phyloP scores from a whole-genome alignment of 1,284 basidiomycete genomes.

The Puccinia horiana region DNA sequence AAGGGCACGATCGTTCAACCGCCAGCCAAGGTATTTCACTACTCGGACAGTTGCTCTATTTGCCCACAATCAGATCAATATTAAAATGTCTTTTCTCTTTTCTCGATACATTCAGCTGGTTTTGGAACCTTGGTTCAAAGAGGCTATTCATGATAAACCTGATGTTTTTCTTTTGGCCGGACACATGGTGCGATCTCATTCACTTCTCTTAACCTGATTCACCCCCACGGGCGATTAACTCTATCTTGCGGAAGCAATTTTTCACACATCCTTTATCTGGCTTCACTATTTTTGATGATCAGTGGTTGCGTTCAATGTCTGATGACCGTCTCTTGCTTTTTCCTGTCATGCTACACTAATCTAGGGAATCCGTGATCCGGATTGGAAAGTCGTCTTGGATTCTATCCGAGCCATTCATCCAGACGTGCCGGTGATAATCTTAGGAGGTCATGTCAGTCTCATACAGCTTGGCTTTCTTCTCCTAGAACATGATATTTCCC shows the following conservation, averaged over 20 bases:
- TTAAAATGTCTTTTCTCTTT: background rate
- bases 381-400: slow-evolving; percentile 72
- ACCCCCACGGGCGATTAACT: background rate
- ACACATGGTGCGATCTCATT: slow-evolving; percentile 58
- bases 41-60: slow-evolving; percentile 62
- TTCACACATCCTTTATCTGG: background rate
- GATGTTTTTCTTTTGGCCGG: slow-evolving; percentile 76
- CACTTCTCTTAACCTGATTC: background rate
- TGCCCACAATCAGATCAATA: slow-evolving; percentile 40
- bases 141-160: slow-evolving; percentile 77
- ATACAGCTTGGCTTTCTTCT: background rate
- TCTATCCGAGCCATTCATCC: slow-evolving; percentile 75
- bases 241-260: background rate
- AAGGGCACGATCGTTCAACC: slow-evolving; percentile 64
- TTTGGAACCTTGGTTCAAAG: slow-evolving; percentile 65
- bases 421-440: slow-evolving; percentile 72
- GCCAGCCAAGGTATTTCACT: slow-evolving; percentile 63
- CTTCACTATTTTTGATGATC: background rate
- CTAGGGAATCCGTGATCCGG: slow-evolving; percentile 55
- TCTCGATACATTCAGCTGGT: slow-evolving; percentile 50
- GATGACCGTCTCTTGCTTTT: background rate
- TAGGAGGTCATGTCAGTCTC: slow-evolving; percentile 65
- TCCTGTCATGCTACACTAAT: background rate
- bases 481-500: background rate
- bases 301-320: background rate